Percentiles rank a stretch among this genome's conserved stretches.
Evolutionary conservation across 164 flowering plant species (phyloP).

Genomic region (Aristolochia contorta): DNA sequence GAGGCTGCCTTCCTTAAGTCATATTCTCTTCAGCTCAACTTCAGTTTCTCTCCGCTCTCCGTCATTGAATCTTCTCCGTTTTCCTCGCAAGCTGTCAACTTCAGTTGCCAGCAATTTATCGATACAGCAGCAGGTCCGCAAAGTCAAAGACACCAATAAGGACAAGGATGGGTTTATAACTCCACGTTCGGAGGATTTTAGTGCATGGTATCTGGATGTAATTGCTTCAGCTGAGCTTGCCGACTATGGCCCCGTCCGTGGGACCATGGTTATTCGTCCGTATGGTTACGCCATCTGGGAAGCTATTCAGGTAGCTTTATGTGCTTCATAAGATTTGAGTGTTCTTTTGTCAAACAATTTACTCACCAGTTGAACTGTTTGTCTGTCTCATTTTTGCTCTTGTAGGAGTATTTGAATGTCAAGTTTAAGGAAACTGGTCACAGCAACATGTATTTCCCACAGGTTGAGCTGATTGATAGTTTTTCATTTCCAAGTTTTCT

Average conservation of each 20-base stretch:
- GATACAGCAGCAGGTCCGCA: constrained; percentile 5
- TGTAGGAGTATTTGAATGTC: constrained; percentile 88
- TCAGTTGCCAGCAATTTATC: constrained; percentile 19
- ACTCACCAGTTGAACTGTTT: neutral
- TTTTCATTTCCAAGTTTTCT: neutral
- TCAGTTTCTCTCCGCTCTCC: constrained; percentile 3
- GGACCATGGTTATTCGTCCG: constrained; percentile 97
- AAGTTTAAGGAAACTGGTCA: constrained; percentile 98
- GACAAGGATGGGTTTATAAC: constrained; percentile 49
- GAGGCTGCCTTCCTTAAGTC: constrained; percentile 3
- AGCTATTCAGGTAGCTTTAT: constrained; percentile 66
- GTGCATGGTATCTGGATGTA: constrained; percentile 83
- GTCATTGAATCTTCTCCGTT: neutral
- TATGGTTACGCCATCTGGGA: constrained; percentile 99
- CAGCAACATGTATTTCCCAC: constrained; percentile 95
- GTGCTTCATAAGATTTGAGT: neutral
- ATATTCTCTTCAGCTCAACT: constrained; percentile 5
- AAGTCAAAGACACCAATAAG: constrained; percentile 4
- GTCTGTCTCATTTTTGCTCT: neutral
- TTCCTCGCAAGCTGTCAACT: constrained; percentile 9
- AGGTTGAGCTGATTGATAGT: constrained; percentile 34
- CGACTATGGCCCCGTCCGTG: constrained; percentile 95
- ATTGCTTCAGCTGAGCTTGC: constrained; percentile 82
- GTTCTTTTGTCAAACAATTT: neutral
- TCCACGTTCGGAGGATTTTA: constrained; percentile 90